Percentiles rank a stretch among this genome's conserved stretches.
Conservation (phyloP, 2,329 filamentous ascomycete species). For the Didymella pinodella region DNA sequence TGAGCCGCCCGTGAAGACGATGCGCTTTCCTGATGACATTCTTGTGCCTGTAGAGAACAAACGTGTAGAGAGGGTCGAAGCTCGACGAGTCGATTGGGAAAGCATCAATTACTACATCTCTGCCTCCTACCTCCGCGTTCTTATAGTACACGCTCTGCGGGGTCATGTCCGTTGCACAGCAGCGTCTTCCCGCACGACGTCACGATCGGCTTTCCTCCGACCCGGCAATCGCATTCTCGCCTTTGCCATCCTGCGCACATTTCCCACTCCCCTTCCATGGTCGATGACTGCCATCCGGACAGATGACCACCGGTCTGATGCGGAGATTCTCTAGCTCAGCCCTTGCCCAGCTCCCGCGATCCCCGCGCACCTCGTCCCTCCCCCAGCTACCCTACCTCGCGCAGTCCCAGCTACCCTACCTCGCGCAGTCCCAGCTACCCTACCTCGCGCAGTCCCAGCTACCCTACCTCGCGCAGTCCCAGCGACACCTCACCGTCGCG, state of each 20-base stretch:
- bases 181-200: constrained; percentile 24
- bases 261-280: constrained; percentile 36
- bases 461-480: constrained; percentile 42
- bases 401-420: constrained; percentile 43
- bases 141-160: constrained; percentile 14
- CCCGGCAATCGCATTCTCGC: constrained; percentile 16
- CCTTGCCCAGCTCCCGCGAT: constrained; percentile 43
- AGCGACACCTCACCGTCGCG: constrained; percentile 44
- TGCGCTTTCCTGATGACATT: constrained; percentile 51
- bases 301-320: constrained; percentile 57
- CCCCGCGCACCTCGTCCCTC: constrained; percentile 29
- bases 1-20: constrained; percentile 59
- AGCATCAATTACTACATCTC: constrained; percentile 1
- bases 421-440: constrained; percentile 45
- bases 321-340: constrained; percentile 56
- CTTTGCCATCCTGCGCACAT: constrained; percentile 22
- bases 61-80: background rate
- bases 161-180: constrained; percentile 11
- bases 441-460: constrained; percentile 45
- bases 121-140: background rate
- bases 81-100: constrained; percentile 3
- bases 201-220: constrained; percentile 22
- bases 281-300: constrained; percentile 38
- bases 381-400: constrained; percentile 43
- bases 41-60: background rate